A percentile compares a stretch with the other conserved stretches of the same genome.
These are phyloP conservation scores for Penicillium digitatum DNA, from an alignment of 2,329 filamentous ascomycete genomes.

Conservation along the genomic window DNA sequence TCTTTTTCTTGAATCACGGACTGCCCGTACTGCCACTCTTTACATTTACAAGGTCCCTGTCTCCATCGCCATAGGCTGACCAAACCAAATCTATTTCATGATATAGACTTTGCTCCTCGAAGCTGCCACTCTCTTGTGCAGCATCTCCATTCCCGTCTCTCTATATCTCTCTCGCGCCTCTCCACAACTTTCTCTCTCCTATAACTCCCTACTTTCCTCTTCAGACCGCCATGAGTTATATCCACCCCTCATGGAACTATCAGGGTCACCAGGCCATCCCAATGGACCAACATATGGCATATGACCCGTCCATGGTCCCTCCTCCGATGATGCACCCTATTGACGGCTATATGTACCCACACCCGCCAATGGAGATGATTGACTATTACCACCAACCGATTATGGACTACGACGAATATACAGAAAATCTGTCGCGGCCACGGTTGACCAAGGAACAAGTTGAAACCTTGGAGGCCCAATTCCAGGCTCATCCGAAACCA, in stretches of 20 bases:
- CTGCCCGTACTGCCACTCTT: slow-evolving; percentile 12
- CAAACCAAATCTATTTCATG: slow-evolving; percentile 11
- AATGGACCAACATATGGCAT: slow-evolving; percentile 38
- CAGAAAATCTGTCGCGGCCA: slow-evolving; percentile 48
- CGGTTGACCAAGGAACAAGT: slow-evolving; percentile 52
- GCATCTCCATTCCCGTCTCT: slow-evolving; percentile 9
- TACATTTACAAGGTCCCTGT: slow-evolving; percentile 6
- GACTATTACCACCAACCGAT: slow-evolving; percentile 42
- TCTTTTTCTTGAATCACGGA: slow-evolving; percentile 17
- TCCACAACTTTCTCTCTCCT: slow-evolving; percentile 4
- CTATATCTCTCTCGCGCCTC: background rate
- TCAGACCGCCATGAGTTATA: slow-evolving; percentile 36
- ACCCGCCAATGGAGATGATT: slow-evolving; percentile 41
- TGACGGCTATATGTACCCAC: slow-evolving; percentile 38
- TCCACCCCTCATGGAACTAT: slow-evolving; percentile 38
- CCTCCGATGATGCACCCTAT: slow-evolving; percentile 39
- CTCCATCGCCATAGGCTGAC: background rate
- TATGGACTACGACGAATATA: slow-evolving; percentile 46
- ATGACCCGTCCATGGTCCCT: slow-evolving; percentile 36
- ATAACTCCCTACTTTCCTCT: background rate
- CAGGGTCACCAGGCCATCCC: slow-evolving; percentile 33
- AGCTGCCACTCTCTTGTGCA: slow-evolving; percentile 21
- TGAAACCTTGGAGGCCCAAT: slow-evolving; percentile 48
- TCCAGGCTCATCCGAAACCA: slow-evolving; percentile 49
- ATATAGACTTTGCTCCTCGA: slow-evolving; percentile 17